Evolutionary conservation across 768 basidiomycete genomes (phyloP), one percentile per base, ranked within the genome.

Genomic region (Mycena capillaripes): DNA sequence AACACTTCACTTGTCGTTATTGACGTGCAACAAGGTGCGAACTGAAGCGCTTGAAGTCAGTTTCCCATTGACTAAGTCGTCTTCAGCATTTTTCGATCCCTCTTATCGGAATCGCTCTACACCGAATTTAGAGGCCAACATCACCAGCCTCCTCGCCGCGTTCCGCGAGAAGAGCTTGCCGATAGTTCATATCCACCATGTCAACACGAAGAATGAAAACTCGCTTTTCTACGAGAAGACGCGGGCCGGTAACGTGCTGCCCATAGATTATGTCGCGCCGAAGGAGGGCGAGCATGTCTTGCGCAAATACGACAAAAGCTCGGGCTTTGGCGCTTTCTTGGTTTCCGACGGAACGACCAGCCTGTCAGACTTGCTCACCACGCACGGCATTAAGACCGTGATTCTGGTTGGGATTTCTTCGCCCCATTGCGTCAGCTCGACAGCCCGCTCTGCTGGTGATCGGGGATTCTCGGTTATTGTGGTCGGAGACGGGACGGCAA

Each of bases 251-350:
- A 29, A 46, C 12, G 69, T 71, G 46, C 68, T 56, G 3, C 69
- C 73, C 19, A 53, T 55, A 19, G 73, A 71, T 9, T 71, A 66
- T 16, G 73, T 71, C 19, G 56, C 10, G 36, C 73, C 73, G 3
- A 29, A 40, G 29, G 59, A 25, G 2, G 69, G 40, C 23, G 73
- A 74, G 23, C 61, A 46, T 12, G 69, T 68, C 11, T 50, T 74
- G 60, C 73, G 69, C 69, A 74, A 74, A 30, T 71, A 63, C 66
- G 61, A 70, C 17, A 61, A 64, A 32, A 74, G 73, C 60, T 71
- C 73, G 14, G 69, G 34, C 21, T 74, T 74, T 59, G 44, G 53
- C 38, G 73, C 73, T 7, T 25, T 11, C 27, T 46, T 70, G 12
- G 63, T 69, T 10, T 25, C 56, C 17, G 69, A 64, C 27, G 36